A percentile compares a stretch with the other conserved stretches of the same genome.
phyloP scores from a whole-genome alignment of 345 rosid genomes.

The Murraya paniculata region DNA sequence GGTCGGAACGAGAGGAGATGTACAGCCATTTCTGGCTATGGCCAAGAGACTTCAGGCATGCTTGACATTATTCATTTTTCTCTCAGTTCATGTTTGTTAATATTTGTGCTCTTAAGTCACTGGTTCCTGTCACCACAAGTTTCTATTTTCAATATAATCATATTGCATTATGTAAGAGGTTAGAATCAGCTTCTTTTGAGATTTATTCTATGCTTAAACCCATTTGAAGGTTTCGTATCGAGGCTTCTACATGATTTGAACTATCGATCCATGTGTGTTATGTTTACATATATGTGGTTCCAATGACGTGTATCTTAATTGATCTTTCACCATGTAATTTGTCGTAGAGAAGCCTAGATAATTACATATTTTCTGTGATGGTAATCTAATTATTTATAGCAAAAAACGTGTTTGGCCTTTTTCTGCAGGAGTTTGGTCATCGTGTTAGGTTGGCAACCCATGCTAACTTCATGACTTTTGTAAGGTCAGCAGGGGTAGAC shows the following conservation, averaged over 20 bases:
- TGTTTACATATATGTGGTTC: background rate
- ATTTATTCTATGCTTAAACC: background rate
- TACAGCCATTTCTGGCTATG: conserved; percentile 90
- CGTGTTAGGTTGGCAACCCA: conserved; percentile 94
- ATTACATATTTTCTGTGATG: background rate
- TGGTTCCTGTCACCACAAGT: background rate
- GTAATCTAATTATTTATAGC: background rate
- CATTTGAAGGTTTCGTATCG: background rate
- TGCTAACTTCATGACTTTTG: conserved; percentile 77
- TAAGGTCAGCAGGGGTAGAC: conserved; percentile 78
- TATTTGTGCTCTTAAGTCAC: conserved; percentile 1
- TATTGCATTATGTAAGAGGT: background rate
- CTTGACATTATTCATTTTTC: conserved; percentile 3
- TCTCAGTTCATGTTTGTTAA: background rate
- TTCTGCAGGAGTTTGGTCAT: conserved; percentile 87
- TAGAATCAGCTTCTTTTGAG: background rate
- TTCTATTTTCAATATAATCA: background rate
- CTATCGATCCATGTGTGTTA: background rate
- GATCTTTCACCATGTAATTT: background rate
- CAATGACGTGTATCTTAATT: background rate
- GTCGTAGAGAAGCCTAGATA: background rate
- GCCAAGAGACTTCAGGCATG: conserved; percentile 95
- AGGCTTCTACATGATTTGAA: background rate
- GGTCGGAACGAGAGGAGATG: conserved; percentile 99
- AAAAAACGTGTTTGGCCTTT: background rate